Evolutionary conservation across 352 stramenopile genomes (phyloP).

Genomic region (Phytopythium boreale): DNA sequence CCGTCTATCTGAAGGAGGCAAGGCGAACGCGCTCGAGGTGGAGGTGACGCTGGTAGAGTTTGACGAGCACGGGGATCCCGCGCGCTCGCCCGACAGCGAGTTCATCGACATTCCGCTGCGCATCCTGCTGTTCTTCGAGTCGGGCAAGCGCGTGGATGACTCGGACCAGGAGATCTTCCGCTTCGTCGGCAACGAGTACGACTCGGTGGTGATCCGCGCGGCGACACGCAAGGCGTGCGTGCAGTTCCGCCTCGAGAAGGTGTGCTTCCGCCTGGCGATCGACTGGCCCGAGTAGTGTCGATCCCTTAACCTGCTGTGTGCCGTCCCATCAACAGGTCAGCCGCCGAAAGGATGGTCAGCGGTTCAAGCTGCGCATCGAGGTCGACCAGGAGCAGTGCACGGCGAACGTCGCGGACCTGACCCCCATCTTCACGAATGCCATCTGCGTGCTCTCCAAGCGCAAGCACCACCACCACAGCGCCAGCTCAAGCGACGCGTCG

Average conservation of each 20-base stretch:
- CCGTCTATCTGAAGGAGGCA: constrained; percentile 36
- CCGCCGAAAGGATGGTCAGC: constrained; percentile 77
- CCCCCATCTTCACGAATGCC: constrained; percentile 79
- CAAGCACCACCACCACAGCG: constrained; percentile 52
- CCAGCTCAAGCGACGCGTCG: constrained; percentile 39
- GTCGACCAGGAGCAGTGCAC: constrained; percentile 84
- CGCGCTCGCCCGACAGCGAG: constrained; percentile 60
- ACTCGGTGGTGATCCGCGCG: constrained; percentile 74
- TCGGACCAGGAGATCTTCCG: constrained; percentile 86
- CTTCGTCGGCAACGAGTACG: constrained; percentile 84
- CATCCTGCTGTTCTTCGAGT: constrained; percentile 83
- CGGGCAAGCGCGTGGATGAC: constrained; percentile 80
- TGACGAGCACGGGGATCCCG: constrained; percentile 57
- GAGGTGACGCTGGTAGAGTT: constrained; percentile 84
- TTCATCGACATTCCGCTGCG: constrained; percentile 82
- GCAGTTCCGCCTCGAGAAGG: constrained; percentile 84
- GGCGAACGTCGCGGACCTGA: constrained; percentile 71
- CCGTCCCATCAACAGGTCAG: constrained; percentile 36
- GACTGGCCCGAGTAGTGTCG: background rate
- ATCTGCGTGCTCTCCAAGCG: constrained; percentile 87
- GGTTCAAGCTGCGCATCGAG: constrained; percentile 84
- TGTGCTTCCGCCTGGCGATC: constrained; percentile 1
- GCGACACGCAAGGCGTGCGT: constrained; percentile 59
- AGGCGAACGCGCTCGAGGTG: constrained; percentile 76
- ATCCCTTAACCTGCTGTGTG: background rate